These are phyloP conservation scores for Phyllachora maydis DNA, from an alignment of 2,329 filamentous ascomycete genomes.

Conservation along the genomic window DNA sequence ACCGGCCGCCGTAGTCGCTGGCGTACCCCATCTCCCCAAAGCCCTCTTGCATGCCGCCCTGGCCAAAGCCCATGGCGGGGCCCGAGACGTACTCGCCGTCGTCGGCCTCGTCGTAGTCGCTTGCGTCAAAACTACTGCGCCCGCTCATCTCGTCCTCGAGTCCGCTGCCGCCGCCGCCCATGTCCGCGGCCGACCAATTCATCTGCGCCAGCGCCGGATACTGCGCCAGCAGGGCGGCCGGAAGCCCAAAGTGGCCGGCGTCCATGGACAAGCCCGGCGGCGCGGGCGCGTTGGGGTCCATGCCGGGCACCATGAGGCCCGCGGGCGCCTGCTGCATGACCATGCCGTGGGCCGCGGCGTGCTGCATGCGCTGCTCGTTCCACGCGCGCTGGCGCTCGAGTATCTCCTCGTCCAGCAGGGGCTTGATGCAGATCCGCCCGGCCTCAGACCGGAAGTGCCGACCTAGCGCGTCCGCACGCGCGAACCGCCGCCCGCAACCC, in stretches of 20 bases:
- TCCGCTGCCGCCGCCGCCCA: slow-evolving; percentile 50
- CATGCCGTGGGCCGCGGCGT: slow-evolving; percentile 30
- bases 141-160: slow-evolving; percentile 61
- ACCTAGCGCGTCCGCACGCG: slow-evolving; percentile 83
- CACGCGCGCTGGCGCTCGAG: slow-evolving; percentile 57
- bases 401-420: slow-evolving; percentile 88
- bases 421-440: slow-evolving; percentile 88
- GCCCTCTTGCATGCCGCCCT: slow-evolving; percentile 31
- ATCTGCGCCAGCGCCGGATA: slow-evolving; percentile 85
- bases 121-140: slow-evolving; percentile 63
- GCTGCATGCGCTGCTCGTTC: slow-evolving; percentile 51
- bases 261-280: too few relatives aligned
- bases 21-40: slow-evolving; percentile 32
- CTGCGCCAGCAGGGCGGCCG: slow-evolving; percentile 71
- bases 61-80: slow-evolving; percentile 36
- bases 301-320: slow-evolving; percentile 38
- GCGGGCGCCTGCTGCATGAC: slow-evolving; percentile 36
- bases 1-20: slow-evolving; percentile 30
- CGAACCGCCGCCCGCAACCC: slow-evolving; percentile 87
- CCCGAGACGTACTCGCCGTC: slow-evolving; percentile 47
- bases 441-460: slow-evolving; percentile 92
- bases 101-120: slow-evolving; percentile 57
- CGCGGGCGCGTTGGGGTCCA: slow-evolving; percentile 35
- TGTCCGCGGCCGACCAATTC: slow-evolving; percentile 49
- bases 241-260: slow-evolving; percentile 45